Percentiles rank a stretch among this genome's conserved stretches.
phyloP scores from a whole-genome alignment of 2,329 filamentous ascomycete species.

The Monosporascus sp. region DNA sequence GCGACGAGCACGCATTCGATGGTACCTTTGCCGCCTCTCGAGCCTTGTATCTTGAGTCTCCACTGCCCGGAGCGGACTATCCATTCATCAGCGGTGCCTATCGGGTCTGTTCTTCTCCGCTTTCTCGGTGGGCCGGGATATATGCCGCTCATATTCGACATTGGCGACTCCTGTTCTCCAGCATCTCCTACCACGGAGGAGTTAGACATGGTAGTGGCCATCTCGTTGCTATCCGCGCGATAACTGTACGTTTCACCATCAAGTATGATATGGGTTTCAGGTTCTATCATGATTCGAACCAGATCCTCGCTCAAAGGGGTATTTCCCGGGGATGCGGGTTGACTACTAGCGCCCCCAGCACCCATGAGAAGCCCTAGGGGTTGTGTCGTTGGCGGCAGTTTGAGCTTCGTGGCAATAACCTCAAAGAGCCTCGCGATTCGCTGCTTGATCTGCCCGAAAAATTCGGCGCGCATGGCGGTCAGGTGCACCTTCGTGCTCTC shows the following conservation, averaged over 20 bases:
- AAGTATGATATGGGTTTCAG: slow-evolving; percentile 53
- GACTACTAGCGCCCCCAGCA: slow-evolving; percentile 55
- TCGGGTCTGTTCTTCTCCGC: slow-evolving; percentile 38
- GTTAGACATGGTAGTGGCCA: slow-evolving; percentile 23
- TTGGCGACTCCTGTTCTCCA: slow-evolving; percentile 28
- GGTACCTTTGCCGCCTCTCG: slow-evolving; percentile 43
- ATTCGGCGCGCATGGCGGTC: slow-evolving; percentile 57
- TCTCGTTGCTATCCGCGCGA: slow-evolving; percentile 23
- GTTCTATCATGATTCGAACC: slow-evolving; percentile 60
- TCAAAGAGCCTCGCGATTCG: slow-evolving; percentile 71
- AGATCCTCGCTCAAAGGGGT: slow-evolving; percentile 66
- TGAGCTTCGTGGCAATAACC: slow-evolving; percentile 77
- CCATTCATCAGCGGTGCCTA: slow-evolving; percentile 45
- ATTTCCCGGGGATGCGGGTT: slow-evolving; percentile 62
- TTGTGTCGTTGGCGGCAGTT: slow-evolving; percentile 54
- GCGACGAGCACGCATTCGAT: slow-evolving; percentile 70
- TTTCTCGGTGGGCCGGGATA: slow-evolving; percentile 38
- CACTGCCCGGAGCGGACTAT: slow-evolving; percentile 66
- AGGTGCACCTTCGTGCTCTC: slow-evolving; percentile 47
- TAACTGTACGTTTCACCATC: slow-evolving; percentile 48
- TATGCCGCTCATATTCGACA: slow-evolving; percentile 17
- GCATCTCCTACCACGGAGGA: slow-evolving; percentile 28
- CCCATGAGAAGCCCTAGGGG: slow-evolving; percentile 65
- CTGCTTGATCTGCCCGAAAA: slow-evolving; percentile 65
- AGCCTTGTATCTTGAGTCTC: slow-evolving; percentile 60